phyloP scores from a whole-genome alignment of 208 protist genomes.

The Angomonas ambiguus region DNA sequence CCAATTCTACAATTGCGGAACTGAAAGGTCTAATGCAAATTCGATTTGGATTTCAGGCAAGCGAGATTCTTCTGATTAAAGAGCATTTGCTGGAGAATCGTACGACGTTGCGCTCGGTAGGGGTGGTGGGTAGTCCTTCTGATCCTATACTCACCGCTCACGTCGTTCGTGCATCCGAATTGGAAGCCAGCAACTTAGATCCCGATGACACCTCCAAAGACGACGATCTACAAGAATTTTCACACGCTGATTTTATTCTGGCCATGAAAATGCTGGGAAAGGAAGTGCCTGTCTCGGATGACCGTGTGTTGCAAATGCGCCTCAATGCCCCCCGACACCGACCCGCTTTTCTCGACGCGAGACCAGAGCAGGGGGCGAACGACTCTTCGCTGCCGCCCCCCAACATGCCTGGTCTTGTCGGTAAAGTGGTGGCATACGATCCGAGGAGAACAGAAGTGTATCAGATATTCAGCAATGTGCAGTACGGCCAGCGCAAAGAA shows the following conservation, averaged over 20 bases:
- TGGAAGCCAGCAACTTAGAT: conserved; percentile 49
- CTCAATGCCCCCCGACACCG: conserved; percentile 52
- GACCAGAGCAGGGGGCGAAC: background rate
- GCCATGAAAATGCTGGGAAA: conserved; percentile 78
- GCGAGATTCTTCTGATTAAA: conserved; percentile 48
- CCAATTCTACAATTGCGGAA: conserved; percentile 63
- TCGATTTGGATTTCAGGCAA: conserved; percentile 67
- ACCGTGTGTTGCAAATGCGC: conserved; percentile 55
- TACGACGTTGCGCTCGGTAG: conserved; percentile 30
- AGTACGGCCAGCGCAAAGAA: conserved; percentile 52
- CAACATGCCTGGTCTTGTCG: conserved; percentile 32
- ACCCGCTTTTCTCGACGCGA: conserved; percentile 53
- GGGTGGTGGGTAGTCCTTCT: conserved; percentile 28
- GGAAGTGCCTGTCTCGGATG: conserved; percentile 52
- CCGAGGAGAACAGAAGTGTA: conserved; percentile 43
- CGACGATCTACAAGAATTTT: conserved; percentile 69
- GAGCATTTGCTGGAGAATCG: conserved; percentile 60
- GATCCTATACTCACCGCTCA: conserved; percentile 55
- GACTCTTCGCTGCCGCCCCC: conserved; percentile 21
- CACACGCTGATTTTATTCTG: conserved; percentile 72
- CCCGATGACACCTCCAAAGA: conserved; percentile 48
- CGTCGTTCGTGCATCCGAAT: conserved; percentile 47
- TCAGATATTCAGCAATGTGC: conserved; percentile 41
- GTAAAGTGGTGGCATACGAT: conserved; percentile 28
- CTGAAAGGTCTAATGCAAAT: conserved; percentile 82